These are phyloP conservation scores for Trifolium dubium DNA, from an alignment of 306 rosid genomes.

Conservation along the genomic window DNA sequence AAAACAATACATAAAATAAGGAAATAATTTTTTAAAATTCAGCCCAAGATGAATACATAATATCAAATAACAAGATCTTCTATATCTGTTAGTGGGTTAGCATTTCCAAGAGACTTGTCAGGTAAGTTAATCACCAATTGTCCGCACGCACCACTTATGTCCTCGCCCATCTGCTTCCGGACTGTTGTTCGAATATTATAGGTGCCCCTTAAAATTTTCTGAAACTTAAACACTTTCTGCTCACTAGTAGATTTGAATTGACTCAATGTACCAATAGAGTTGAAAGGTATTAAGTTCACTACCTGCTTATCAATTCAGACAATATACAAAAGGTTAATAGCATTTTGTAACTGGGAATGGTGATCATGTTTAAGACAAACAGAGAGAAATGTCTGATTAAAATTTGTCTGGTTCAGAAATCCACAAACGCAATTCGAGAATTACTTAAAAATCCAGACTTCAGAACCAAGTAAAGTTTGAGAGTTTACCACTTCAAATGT, in stretches of 20 bases:
- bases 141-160: constrained; percentile 98
- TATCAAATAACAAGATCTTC: constrained; percentile 80
- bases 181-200: constrained; percentile 83
- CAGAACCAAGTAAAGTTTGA: constrained; percentile 18
- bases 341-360: not conserved
- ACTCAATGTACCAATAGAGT: constrained; percentile 85
- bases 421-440: constrained; percentile 15
- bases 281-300: constrained; percentile 93
- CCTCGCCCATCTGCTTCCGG: constrained; percentile 95
- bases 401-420: constrained; percentile 1
- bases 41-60: not conserved
- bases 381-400: not conserved
- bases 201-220: constrained; percentile 77
- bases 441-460: constrained; percentile 19
- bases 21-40: constrained; percentile 7
- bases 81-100: constrained; percentile 66
- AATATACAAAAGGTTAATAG: constrained; percentile 31
- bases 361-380: not conserved
- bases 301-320: constrained; percentile 63
- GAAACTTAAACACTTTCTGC: constrained; percentile 72
- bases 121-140: constrained; percentile 79
- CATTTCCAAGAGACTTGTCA: constrained; percentile 53
- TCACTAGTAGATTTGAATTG: constrained; percentile 72
- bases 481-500: constrained; percentile 86
- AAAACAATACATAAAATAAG: constrained; percentile 5